These are phyloP conservation scores for Aspergillus puulaauensis DNA, from an alignment of 2,329 filamentous ascomycete genomes.

Conservation along the genomic window DNA sequence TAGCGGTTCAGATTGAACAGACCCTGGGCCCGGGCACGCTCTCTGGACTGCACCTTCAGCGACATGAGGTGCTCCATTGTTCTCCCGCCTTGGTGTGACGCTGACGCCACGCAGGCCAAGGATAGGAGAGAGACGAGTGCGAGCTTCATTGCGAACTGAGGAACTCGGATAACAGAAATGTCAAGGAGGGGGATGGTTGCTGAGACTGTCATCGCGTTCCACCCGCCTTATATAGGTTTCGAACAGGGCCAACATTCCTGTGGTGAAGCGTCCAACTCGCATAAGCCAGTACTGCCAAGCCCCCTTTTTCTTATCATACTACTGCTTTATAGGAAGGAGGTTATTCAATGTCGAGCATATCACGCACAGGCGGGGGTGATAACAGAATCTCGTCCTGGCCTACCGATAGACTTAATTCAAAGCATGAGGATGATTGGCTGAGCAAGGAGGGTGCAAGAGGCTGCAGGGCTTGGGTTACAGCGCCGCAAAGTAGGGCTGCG, in stretches of 20 bases:
- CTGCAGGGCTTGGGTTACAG: conserved; percentile 9
- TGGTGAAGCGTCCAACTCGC: not conserved
- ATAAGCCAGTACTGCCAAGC: not conserved
- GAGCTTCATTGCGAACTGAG: conserved; percentile 12
- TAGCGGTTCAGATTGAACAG: conserved; percentile 16
- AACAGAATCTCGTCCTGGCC: not conserved
- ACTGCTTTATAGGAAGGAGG: conserved; percentile 5
- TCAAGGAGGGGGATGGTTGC: not conserved
- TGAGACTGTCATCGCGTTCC: not conserved
- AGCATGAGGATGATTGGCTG: not conserved
- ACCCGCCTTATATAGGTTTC: not conserved
- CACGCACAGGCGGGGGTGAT: not conserved
- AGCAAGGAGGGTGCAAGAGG: not conserved
- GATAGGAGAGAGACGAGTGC: conserved; percentile 13
- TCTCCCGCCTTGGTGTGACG: conserved; percentile 8
- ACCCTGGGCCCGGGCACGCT: conserved; percentile 12
- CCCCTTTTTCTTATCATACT: not conserved
- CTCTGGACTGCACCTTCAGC: conserved; percentile 14
- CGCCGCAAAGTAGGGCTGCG: not conserved
- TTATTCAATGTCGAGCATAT: not conserved
- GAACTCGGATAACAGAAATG: too few species aligned
- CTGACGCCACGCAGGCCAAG: conserved; percentile 7
- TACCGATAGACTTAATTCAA: not conserved
- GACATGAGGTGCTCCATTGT: conserved; percentile 19
- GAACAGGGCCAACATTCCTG: not conserved